phyloP scores from a whole-genome alignment of 805 yeast species.

The Kazachstania martiniae region DNA sequence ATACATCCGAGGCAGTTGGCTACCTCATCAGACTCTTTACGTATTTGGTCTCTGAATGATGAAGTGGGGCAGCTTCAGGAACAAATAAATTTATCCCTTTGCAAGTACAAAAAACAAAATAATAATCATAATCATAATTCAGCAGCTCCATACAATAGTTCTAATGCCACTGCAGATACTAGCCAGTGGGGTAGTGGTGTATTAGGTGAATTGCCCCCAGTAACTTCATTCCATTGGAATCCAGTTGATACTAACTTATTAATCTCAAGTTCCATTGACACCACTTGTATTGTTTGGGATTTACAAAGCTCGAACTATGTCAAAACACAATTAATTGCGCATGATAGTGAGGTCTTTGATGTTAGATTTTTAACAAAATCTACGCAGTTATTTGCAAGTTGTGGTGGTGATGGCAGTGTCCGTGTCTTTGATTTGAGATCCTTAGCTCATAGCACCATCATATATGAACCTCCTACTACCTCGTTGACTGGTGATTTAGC shows the following conservation, averaged over 20 bases:
- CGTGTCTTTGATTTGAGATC: conserved; percentile 84
- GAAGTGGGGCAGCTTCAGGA: conserved; percentile 27
- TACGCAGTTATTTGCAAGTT: conserved; percentile 70
- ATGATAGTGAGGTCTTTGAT: conserved; percentile 90
- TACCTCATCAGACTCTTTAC: conserved; percentile 28
- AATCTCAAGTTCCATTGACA: conserved; percentile 83
- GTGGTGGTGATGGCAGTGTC: conserved; percentile 92
- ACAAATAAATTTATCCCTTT: conserved; percentile 31
- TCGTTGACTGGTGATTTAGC: conserved; percentile 1
- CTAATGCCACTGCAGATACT: not conserved
- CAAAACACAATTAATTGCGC: conserved; percentile 90
- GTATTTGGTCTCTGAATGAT: conserved; percentile 25
- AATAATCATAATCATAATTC: conserved; percentile 25
- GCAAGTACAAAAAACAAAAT: conserved; percentile 34
- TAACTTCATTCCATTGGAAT: conserved; percentile 94
- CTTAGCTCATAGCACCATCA: conserved; percentile 87
- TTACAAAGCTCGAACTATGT: conserved; percentile 40
- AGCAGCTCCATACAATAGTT: too few relatives aligned
- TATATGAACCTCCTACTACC: conserved; percentile 59
- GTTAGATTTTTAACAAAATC: conserved; percentile 72
- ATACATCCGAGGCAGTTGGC: conserved; percentile 23
- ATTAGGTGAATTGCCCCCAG: conserved; percentile 54
- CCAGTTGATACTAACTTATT: conserved; percentile 53
- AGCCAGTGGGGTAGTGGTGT: not conserved
- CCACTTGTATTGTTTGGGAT: conserved; percentile 97